Evolutionary conservation across 73 alveolate genomes (phyloP).

Genomic region (Symbiodinium pilosum): DNA sequence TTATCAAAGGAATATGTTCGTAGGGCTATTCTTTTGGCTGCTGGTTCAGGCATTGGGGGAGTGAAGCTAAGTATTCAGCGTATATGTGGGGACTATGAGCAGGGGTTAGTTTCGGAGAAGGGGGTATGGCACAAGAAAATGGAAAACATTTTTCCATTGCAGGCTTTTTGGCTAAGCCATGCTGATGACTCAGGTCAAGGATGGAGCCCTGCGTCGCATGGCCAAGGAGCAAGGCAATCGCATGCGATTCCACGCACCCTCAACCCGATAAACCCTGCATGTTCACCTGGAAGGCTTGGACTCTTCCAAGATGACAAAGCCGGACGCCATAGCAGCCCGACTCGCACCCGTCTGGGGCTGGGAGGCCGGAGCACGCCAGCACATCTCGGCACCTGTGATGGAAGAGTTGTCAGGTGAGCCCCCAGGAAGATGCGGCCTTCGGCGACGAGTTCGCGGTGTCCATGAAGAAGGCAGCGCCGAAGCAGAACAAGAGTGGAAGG

Average conservation of each 20-base stretch:
- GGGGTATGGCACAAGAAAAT: no score
- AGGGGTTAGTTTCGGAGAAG: no score
- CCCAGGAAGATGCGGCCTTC: slow-evolving; percentile 40
- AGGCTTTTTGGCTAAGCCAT: no score
- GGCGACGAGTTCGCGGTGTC: slow-evolving; percentile 45
- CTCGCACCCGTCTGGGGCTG: slow-evolving; percentile 62
- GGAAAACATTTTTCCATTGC: no score
- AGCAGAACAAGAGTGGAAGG: no score
- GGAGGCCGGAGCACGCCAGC: slow-evolving; percentile 14
- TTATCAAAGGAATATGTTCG: no score
- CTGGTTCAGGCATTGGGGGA: no score
- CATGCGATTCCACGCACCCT: no score
- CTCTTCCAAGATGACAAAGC: slow-evolving; percentile 46
- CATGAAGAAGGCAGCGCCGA: slow-evolving; percentile 81
- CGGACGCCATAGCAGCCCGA: slow-evolving; percentile 1
- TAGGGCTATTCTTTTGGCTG: no score
- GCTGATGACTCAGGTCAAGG: slow-evolving; percentile 57
- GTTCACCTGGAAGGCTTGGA: slow-evolving; percentile 12
- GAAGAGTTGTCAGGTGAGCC: slow-evolving; percentile 16
- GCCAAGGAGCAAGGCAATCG: slow-evolving; percentile 61
- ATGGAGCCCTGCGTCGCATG: slow-evolving; percentile 55
- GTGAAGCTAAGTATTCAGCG: no score
- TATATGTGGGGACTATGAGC: no score
- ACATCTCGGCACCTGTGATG: not conserved
- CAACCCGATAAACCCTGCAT: not conserved